Evolutionary conservation across 1,284 basidiomycete species (phyloP), one percentile per base, ranked within the genome.

Genomic region (Fomes fomentarius): DNA sequence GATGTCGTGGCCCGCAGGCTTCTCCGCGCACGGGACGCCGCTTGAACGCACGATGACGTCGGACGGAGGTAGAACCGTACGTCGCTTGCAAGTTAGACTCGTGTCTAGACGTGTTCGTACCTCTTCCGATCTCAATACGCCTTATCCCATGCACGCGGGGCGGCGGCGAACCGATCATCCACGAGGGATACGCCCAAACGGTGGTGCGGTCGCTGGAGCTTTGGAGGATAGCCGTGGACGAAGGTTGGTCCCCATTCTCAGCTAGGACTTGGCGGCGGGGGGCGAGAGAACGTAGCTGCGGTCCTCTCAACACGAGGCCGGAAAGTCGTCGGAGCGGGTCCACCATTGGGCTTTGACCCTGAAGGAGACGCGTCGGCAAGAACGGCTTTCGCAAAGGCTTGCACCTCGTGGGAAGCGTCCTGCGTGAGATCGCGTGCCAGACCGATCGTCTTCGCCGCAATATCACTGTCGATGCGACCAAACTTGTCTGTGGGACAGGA

Each of bases 281-380:
- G 69, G 34, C 69, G 64, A 33, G 68, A 69, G 60, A 71, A 71
- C 28, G 63, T 69, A n/a, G 59, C 51, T 14, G 64, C 56, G 38
- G 52, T 64, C 49, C 58, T 62, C 26, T 57, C 53, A n/a, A 58
- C 56, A 10, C 56, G 46, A 9, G 50, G 28, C 17, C 58, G 49
- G 15, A 56, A 47, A 26, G 52, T 17, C 39, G 51, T 33, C 24
- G 33, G 11, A n/a, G 42, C 44, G 21, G 39, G 52, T 42, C 49
- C 19, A 21, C 50, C 25, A 37, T 40, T 34, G 39, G 58, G 37
- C 34, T 45, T 38, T 6, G 40, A 25, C 34, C 34, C 49, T 24
- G 47, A 15, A 15, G 34, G 31, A 12, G 40, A 42, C 17, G 53
- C 51, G 43, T 44, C 50, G 48, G 52, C 49, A 17, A 60, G 49